Evolutionary conservation across 768 basidiomycete species (phyloP).

Genomic region (Xerocomellus amylosporus): DNA sequence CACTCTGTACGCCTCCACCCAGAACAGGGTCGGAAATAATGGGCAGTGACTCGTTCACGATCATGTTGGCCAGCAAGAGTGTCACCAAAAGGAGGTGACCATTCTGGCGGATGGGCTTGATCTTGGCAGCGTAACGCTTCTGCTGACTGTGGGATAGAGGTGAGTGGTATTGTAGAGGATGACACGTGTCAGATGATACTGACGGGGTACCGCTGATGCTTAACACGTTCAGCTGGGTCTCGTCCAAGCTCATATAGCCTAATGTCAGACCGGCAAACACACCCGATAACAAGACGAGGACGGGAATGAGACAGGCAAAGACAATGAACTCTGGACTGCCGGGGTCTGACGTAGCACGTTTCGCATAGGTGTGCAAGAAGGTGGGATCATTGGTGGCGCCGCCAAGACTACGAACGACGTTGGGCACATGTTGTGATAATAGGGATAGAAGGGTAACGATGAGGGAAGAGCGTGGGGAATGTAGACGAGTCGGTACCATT

Average conservation of each 20-base stretch:
- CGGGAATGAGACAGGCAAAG: slow-evolving; percentile 65
- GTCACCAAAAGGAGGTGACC: slow-evolving; percentile 82
- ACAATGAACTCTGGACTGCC: slow-evolving; percentile 35
- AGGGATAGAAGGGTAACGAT: slow-evolving; percentile 44
- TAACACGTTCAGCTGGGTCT: slow-evolving; percentile 86
- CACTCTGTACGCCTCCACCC: slow-evolving; percentile 74
- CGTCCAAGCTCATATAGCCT: slow-evolving; percentile 91
- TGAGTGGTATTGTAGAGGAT: not conserved
- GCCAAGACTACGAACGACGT: slow-evolving; percentile 30
- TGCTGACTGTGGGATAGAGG: slow-evolving; percentile 55
- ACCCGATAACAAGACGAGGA: slow-evolving; percentile 80
- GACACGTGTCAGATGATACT: slow-evolving; percentile 27
- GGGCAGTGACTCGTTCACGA: slow-evolving; percentile 85
- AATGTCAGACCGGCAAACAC: slow-evolving; percentile 89
- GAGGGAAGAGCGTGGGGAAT: slow-evolving; percentile 39
- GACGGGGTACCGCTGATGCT: slow-evolving; percentile 82
- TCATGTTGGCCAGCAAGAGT: slow-evolving; percentile 85
- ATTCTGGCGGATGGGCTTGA: slow-evolving; percentile 81
- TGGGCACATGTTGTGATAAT: slow-evolving; percentile 44
- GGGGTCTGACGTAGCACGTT: slow-evolving; percentile 25
- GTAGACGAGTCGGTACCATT: slow-evolving; percentile 39
- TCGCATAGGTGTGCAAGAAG: slow-evolving; percentile 28
- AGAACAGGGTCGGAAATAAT: slow-evolving; percentile 78
- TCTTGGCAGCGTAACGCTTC: slow-evolving; percentile 76
- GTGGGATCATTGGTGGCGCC: slow-evolving; percentile 8